Percentiles rank a stretch among this genome's conserved stretches.
Conservation (phyloP, 2,329 filamentous ascomycete species). For the Tolypocladium endophyticum region DNA sequence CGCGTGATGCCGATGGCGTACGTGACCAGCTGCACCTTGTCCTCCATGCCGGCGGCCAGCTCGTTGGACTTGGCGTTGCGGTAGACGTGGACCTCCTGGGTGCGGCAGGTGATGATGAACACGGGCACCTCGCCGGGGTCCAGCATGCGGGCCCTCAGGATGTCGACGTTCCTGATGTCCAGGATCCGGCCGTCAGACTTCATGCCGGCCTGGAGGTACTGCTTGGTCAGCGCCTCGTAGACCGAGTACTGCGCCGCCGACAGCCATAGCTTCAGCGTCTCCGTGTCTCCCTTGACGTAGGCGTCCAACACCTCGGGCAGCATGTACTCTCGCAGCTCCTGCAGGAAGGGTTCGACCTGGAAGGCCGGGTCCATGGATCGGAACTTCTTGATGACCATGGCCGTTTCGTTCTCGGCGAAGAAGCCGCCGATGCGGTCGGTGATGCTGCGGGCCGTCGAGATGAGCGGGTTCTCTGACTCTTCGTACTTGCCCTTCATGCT, state of each 20-base stretch:
- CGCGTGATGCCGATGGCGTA: slow-evolving; percentile 96
- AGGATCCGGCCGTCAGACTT: slow-evolving; percentile 92
- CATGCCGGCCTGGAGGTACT: slow-evolving; percentile 86
- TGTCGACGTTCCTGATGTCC: slow-evolving; percentile 90
- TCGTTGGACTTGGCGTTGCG: slow-evolving; percentile 81
- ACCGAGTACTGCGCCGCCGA: slow-evolving; percentile 94
- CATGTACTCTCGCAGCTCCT: slow-evolving; percentile 95
- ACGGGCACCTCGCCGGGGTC: slow-evolving; percentile 85
- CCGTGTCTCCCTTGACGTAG: slow-evolving; percentile 91
- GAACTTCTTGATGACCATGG: slow-evolving; percentile 96
- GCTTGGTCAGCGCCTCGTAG: slow-evolving; percentile 91
- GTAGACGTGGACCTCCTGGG: slow-evolving; percentile 97
- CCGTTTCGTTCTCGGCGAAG: slow-evolving; percentile 97
- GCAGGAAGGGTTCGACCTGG: slow-evolving; percentile 88
- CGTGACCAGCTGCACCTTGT: slow-evolving; percentile 95
- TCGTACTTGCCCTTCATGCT: slow-evolving; percentile 79
- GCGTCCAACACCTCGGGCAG: slow-evolving; percentile 94
- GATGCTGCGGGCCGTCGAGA: slow-evolving; percentile 86
- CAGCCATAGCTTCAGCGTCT: slow-evolving; percentile 88
- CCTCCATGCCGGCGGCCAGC: slow-evolving; percentile 94
- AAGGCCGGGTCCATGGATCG: slow-evolving; percentile 90
- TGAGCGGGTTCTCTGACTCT: slow-evolving; percentile 93
- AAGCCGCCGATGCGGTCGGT: slow-evolving; percentile 89
- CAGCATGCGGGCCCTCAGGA: slow-evolving; percentile 67
- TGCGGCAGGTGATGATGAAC: slow-evolving; percentile 93